Evolutionary conservation across 2,329 filamentous ascomycete species (phyloP).

Genomic region (Pleurostoma richardsiae): DNA sequence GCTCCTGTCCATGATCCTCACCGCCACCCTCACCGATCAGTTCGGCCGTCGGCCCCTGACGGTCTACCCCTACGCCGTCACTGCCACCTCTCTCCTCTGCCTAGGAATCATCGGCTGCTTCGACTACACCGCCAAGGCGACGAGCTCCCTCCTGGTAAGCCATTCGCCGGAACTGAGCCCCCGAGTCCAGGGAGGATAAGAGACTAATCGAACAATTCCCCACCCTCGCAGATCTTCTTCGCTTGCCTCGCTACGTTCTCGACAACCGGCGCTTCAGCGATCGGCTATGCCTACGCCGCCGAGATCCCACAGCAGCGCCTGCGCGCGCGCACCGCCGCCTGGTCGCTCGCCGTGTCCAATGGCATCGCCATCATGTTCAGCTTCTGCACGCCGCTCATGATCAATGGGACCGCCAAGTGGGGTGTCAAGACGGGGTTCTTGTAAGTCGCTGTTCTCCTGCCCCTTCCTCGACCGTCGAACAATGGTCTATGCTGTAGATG

Average conservation of each 20-base stretch:
- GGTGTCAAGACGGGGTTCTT: conserved; percentile 39
- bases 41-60: conserved; percentile 30
- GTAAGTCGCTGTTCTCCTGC: conserved; percentile 14
- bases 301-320: conserved; percentile 33
- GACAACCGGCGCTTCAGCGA: conserved; percentile 33
- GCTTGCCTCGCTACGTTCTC: conserved; percentile 33
- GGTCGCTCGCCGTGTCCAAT: conserved; percentile 30
- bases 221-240: conserved; percentile 28
- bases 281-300: conserved; percentile 35
- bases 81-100: conserved; percentile 25
- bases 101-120: conserved; percentile 34
- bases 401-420: conserved; percentile 31
- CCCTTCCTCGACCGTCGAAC: neutral
- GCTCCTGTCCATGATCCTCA: conserved; percentile 33
- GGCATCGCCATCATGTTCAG: conserved; percentile 35
- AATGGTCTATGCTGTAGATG: neutral
- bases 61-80: conserved; percentile 31
- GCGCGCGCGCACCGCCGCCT: conserved; percentile 30
- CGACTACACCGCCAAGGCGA: conserved; percentile 23
- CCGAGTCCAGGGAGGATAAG: too few relatives aligned
- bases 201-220: neutral
- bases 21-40: conserved; percentile 24
- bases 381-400: conserved; percentile 38
- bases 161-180: too few relatives aligned
- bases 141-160: conserved; percentile 29